Percentiles rank a stretch among this genome's conserved stretches.
phyloP scores from a whole-genome alignment of 2,329 filamentous ascomycete genomes.

The Amphichorda felina region DNA sequence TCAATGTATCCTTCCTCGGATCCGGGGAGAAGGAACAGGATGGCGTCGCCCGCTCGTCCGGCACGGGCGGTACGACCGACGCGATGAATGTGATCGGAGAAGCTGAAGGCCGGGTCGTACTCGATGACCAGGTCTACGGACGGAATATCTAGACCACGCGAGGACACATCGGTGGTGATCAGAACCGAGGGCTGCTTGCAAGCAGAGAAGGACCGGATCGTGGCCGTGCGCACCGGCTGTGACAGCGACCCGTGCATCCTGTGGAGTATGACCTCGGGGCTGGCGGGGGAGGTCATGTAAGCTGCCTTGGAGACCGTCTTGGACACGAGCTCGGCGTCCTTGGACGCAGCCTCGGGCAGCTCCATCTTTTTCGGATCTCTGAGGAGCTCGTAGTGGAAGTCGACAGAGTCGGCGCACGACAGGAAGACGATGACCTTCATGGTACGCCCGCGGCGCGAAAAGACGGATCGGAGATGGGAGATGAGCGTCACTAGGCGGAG shows the following conservation, averaged over 20 bases:
- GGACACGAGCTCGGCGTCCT: slow-evolving; percentile 24
- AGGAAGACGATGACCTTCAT: slow-evolving; percentile 98
- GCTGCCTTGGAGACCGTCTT: slow-evolving; percentile 58
- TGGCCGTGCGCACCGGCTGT: slow-evolving; percentile 78
- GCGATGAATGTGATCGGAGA: slow-evolving; percentile 87
- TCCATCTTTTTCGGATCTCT: slow-evolving; percentile 25
- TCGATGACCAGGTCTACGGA: slow-evolving; percentile 93
- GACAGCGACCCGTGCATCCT: slow-evolving; percentile 86
- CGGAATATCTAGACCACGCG: slow-evolving; percentile 87
- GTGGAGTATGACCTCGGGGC: slow-evolving; percentile 63
- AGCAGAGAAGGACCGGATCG: slow-evolving; percentile 66
- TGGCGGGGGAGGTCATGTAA: slow-evolving; percentile 63
- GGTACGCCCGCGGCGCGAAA: slow-evolving; percentile 76
- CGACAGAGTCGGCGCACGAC: slow-evolving; percentile 90
- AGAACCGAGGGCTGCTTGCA: slow-evolving; percentile 69
- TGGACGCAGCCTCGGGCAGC: slow-evolving; percentile 12
- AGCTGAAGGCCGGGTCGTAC: slow-evolving; percentile 89
- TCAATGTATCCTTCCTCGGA: slow-evolving; percentile 85
- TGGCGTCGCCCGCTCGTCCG: slow-evolving; percentile 73
- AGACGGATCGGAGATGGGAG: slow-evolving; percentile 73
- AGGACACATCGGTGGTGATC: slow-evolving; percentile 90
- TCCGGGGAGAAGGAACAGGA: slow-evolving; percentile 83
- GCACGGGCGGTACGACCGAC: slow-evolving; percentile 92
- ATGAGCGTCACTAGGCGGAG: slow-evolving; percentile 80
- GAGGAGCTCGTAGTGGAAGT: slow-evolving; percentile 88